Evolutionary conservation across 2,329 filamentous ascomycete genomes (phyloP).

Genomic region (Fusarium vanettenii): DNA sequence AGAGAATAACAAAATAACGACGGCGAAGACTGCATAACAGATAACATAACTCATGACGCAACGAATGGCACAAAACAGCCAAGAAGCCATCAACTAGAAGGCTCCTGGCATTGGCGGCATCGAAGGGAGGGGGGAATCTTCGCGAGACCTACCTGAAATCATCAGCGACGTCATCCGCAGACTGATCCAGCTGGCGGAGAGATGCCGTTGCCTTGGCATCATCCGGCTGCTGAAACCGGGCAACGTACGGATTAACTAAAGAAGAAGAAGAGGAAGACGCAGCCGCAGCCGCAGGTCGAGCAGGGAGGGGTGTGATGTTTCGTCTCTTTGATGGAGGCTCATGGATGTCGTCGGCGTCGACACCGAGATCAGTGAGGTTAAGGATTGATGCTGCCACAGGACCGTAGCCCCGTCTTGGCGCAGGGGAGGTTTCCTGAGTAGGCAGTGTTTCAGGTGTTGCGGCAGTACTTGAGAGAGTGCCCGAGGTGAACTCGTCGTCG

Average conservation of each 20-base stretch:
- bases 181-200: constrained; percentile 43
- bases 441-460: constrained; percentile 4
- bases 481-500: constrained; percentile 30
- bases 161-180: constrained; percentile 41
- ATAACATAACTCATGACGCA: neutral
- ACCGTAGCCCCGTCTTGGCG: constrained; percentile 27
- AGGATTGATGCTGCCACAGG: constrained; percentile 37
- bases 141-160: constrained; percentile 46
- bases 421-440: neutral
- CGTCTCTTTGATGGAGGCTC: neutral
- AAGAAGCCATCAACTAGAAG: constrained; percentile 13
- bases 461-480: neutral
- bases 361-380: constrained; percentile 21
- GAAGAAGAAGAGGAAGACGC: constrained; percentile 22
- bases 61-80: neutral
- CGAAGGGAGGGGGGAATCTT: constrained; percentile 4
- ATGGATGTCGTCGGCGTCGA: constrained; percentile 4
- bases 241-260: constrained; percentile 45
- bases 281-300: neutral
- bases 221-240: constrained; percentile 47
- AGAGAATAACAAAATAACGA: neutral
- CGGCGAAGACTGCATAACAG: neutral
- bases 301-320: neutral
- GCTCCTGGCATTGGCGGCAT: constrained; percentile 9
- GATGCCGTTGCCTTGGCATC: constrained; percentile 46